Base-by-base conservation (phyloP, 768 basidiomycete genomes). In the Thelephora ganbajun region DNA sequence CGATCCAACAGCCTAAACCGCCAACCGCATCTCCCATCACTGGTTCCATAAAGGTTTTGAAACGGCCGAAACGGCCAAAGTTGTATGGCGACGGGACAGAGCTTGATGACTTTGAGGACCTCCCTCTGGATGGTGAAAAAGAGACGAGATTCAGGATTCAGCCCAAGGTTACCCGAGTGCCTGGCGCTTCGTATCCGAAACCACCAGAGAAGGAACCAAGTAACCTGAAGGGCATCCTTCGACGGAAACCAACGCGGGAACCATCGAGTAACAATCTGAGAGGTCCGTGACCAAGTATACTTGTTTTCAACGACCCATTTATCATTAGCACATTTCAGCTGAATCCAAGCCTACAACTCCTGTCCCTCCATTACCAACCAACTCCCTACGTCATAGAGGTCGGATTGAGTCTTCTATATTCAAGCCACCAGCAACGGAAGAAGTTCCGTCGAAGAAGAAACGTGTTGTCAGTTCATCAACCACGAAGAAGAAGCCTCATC, bases 1-100 rank as follows among this genome's bases (percentile, higher is more conserved):
- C 78, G 23, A 55, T 66, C 45, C 54, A 47, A 47, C 60, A 54
- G 44, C 57, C 50, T 36, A 65, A 61, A 53, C 67, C 58, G 36
- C 65, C 61, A 52, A 63, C 69, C 42, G 66, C 61, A 34, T 30
- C 26, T 30, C 69, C 72, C 14, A 42, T 48, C 33, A 57, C 74
- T 2, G 70, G 67, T 33, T 68, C 68, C 19, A 76, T 83, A 5
- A 86, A 80, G 63, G 62, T 88, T 11, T 65, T 91, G 20, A 76
- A 80, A 46, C 71, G 79, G 54, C 87, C 87, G 11, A 91, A 89
- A 63, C 81, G 85, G 35, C 73, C 72, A 51, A 71, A 77, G 46
- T 76, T 76, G 12, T 91, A 82, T 56, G 87, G 87, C 5, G 85
- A 90, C 57, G 92, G 92, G 12, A 91, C 88, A 9, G 92, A 94